phyloP scores from a whole-genome alignment of 2,329 filamentous ascomycete genomes.

The Cladophialophora psammophila region DNA sequence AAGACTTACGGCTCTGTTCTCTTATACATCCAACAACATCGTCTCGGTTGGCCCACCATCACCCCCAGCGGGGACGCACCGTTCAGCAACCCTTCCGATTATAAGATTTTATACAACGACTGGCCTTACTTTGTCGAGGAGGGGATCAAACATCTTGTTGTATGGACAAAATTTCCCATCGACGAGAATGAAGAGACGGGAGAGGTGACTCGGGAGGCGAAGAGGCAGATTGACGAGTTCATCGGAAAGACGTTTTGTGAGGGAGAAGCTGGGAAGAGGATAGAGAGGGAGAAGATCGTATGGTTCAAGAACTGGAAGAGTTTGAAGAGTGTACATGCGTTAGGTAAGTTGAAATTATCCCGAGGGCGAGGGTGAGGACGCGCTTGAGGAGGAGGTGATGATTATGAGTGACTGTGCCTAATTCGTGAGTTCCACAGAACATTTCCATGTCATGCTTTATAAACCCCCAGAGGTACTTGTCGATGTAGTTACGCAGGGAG shows the following conservation, averaged over 20 bases:
- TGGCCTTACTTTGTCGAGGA: constrained; percentile 89
- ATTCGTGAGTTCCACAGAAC: constrained; percentile 60
- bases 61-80: constrained; percentile 48
- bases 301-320: constrained; percentile 95
- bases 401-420: constrained; percentile 1
- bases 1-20: constrained; percentile 77
- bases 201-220: constrained; percentile 70
- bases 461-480: constrained; percentile 76
- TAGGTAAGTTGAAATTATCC: constrained; percentile 49
- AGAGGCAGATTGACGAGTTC: constrained; percentile 72
- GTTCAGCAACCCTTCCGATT: constrained; percentile 53
- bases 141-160: constrained; percentile 81
- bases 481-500: constrained; percentile 72
- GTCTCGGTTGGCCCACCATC: constrained; percentile 71
- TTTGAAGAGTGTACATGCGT: constrained; percentile 82
- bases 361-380: background rate
- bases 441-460: constrained; percentile 93
- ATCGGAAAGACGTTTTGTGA: constrained; percentile 72
- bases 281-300: constrained; percentile 62
- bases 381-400: background rate
- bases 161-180: constrained; percentile 91
- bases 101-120: constrained; percentile 84
- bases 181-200: constrained; percentile 71
- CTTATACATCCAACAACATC: constrained; percentile 74
- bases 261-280: constrained; percentile 38